Evolutionary conservation across 2,329 filamentous ascomycete species (phyloP).

Genomic region (Beauveria australis): DNA sequence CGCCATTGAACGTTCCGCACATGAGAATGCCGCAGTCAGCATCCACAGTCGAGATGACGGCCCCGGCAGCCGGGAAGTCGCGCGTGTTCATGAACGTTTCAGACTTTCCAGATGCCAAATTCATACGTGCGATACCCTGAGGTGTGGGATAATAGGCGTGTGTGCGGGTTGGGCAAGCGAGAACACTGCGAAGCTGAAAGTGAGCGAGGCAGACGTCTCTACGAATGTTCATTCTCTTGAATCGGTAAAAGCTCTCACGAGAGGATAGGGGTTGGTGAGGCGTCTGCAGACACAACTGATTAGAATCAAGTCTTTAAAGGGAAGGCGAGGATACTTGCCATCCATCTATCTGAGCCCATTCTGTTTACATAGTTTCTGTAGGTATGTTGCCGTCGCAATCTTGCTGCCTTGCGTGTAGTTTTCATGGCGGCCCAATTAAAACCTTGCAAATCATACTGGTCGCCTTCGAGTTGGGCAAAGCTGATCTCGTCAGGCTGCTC

Average conservation of each 20-base stretch:
- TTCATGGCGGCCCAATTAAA: constrained; percentile 48
- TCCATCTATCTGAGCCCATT: constrained; percentile 36
- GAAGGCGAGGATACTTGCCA: constrained; percentile 31
- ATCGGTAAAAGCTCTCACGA: constrained; percentile 47
- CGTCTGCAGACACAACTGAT: neutral
- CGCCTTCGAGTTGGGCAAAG: constrained; percentile 44
- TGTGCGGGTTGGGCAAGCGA: constrained; percentile 48
- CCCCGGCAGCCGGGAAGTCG: constrained; percentile 26
- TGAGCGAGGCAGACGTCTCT: constrained; percentile 49
- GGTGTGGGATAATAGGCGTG: constrained; percentile 49
- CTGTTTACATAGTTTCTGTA: constrained; percentile 53
- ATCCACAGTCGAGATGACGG: constrained; percentile 42
- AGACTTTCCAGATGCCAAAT: constrained; percentile 38
- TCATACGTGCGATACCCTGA: constrained; percentile 42
- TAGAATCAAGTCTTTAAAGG: neutral
- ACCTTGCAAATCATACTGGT: constrained; percentile 50
- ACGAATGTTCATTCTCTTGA: constrained; percentile 47
- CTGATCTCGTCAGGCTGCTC: constrained; percentile 17
- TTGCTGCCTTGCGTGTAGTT: constrained; percentile 40
- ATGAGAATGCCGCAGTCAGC: constrained; percentile 48
- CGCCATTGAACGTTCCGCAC: constrained; percentile 49
- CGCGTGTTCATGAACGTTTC: constrained; percentile 38
- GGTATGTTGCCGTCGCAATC: constrained; percentile 35
- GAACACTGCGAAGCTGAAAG: constrained; percentile 57
- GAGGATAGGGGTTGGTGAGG: constrained; percentile 23